Conservation (phyloP, 2,329 filamentous ascomycete genomes). For the Pseudocercospora eumusae region DNA sequence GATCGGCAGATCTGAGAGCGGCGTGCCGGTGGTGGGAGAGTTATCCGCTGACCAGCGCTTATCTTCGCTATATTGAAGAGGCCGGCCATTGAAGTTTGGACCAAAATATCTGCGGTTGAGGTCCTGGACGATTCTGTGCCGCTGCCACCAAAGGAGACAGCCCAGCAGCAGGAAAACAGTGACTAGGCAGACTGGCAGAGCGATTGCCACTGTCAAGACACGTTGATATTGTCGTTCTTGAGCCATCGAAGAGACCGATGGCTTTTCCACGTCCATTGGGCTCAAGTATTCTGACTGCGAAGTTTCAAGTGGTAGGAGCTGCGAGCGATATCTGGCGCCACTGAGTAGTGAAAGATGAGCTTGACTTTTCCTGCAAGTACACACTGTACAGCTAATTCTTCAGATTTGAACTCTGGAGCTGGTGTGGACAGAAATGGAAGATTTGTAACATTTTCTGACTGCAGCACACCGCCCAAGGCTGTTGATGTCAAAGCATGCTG, state of each 20-base stretch:
- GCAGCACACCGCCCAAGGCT: background rate
- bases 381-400: background rate
- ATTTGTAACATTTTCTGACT: background rate
- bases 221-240: background rate
- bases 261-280: background rate
- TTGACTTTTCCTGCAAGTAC: background rate
- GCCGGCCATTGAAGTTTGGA: background rate
- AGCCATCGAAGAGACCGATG: background rate
- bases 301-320: background rate
- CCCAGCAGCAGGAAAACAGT: background rate
- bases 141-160: slow-evolving; percentile 5
- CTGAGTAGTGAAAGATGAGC: background rate
- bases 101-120: slow-evolving; percentile 16
- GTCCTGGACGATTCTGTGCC: slow-evolving; percentile 11
- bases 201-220: slow-evolving; percentile 8
- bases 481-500: background rate
- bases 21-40: background rate
- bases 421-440: background rate
- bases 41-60: slow-evolving; percentile 5
- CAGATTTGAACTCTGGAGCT: background rate
- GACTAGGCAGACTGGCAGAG: slow-evolving; percentile 12
- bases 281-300: background rate
- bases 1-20: slow-evolving; percentile 11
- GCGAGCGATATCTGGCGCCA: background rate
- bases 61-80: background rate